Evolutionary conservation across 2,329 filamentous ascomycete species (phyloP).

Genomic region (Penicillium vulpinum): DNA sequence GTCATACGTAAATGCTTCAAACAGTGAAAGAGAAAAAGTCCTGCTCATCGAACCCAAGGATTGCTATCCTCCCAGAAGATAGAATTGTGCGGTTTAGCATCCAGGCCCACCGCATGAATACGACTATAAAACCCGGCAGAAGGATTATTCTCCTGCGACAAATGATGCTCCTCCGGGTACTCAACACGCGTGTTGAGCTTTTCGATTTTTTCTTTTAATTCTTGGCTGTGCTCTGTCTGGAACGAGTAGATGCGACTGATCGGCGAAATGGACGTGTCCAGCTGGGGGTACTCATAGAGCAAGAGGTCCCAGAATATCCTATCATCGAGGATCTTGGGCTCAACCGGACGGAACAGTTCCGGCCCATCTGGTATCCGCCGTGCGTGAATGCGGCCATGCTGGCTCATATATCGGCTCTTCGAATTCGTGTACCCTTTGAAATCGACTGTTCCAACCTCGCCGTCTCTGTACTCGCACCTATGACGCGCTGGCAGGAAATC

Average conservation of each 20-base stretch:
- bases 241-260: constrained; percentile 19
- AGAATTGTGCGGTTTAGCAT: constrained; percentile 10
- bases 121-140: constrained; percentile 20
- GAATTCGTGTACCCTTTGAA: constrained; percentile 33
- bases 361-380: constrained; percentile 10
- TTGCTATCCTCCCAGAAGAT: constrained; percentile 14
- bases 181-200: constrained; percentile 20
- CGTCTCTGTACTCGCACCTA: constrained; percentile 33
- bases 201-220: constrained; percentile 4
- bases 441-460: constrained; percentile 43
- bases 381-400: constrained; percentile 3
- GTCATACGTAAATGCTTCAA: neutral
- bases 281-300: constrained; percentile 3
- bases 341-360: constrained; percentile 12
- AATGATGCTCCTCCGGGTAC: constrained; percentile 14
- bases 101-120: constrained; percentile 14
- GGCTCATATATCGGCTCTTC: constrained; percentile 11
- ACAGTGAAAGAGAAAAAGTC: neutral
- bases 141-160: constrained; percentile 15
- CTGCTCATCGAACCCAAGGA: constrained; percentile 11
- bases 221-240: neutral
- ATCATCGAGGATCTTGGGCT: constrained; percentile 7
- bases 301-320: constrained; percentile 13
- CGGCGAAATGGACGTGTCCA: constrained; percentile 10
- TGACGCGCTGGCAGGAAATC: constrained; percentile 45